A percentile compares a stretch with the other conserved stretches of the same genome.
These are phyloP conservation scores for Phycomyces blakesleeanus DNA, from an alignment of 192 early-diverging fungal genomes.

Conservation along the genomic window DNA sequence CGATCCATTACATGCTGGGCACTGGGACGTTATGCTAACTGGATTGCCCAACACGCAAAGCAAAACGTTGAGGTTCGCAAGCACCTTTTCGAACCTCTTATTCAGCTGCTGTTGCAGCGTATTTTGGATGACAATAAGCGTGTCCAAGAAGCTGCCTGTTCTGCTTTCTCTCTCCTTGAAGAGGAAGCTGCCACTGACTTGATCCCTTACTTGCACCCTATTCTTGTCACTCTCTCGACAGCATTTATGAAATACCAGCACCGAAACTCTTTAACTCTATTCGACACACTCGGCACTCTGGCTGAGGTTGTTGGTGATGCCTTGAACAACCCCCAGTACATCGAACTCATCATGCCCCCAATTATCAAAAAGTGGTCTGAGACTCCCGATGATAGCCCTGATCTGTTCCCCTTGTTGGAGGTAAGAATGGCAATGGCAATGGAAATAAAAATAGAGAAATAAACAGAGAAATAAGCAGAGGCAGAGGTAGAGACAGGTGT, in stretches of 20 bases:
- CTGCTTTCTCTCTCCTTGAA: slow-evolving; percentile 93
- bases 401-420: slow-evolving; percentile 94
- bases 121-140: slow-evolving; percentile 96
- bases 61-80: slow-evolving; percentile 33
- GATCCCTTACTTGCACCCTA: slow-evolving; percentile 83
- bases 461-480: no score
- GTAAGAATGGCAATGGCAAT: slow-evolving; percentile 41
- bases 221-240: slow-evolving; percentile 74
- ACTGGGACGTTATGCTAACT: slow-evolving; percentile 73
- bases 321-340: slow-evolving; percentile 77
- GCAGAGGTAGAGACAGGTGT: no score
- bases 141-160: slow-evolving; percentile 97
- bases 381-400: slow-evolving; percentile 79
- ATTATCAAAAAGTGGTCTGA: slow-evolving; percentile 83
- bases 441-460: no score
- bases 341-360: slow-evolving; percentile 83
- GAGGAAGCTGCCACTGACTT: slow-evolving; percentile 83
- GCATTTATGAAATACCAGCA: slow-evolving; percentile 93
- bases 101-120: slow-evolving; percentile 70
- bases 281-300: slow-evolving; percentile 96
- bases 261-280: slow-evolving; percentile 93
- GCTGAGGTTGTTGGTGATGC: slow-evolving; percentile 86
- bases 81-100: slow-evolving; percentile 81
- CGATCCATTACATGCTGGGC: slow-evolving; percentile 99
- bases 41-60: slow-evolving; percentile 18